A percentile compares a stretch with the other conserved stretches of the same genome.
Conservation (phyloP, 108 stramenopile species). For the Craspedostauros australis region DNA sequence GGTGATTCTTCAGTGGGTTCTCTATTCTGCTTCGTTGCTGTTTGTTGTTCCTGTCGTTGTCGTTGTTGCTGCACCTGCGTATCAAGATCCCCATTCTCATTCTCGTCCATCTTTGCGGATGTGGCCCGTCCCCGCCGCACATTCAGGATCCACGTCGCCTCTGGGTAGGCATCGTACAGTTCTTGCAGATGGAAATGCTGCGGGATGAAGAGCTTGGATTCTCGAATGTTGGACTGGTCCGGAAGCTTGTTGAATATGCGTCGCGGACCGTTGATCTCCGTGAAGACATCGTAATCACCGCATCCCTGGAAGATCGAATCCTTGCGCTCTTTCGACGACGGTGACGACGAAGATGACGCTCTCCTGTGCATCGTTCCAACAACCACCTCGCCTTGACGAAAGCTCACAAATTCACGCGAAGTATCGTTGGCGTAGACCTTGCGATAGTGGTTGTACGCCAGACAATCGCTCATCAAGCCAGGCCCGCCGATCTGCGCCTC, state of each 20-base stretch:
- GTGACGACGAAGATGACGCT: no score
- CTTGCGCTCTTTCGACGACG: no score
- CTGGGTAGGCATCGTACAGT: conserved; percentile 24
- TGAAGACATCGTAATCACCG: conserved; percentile 28
- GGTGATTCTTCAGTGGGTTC: not conserved
- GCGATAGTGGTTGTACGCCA: conserved; percentile 4
- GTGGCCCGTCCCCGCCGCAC: conserved; percentile 17
- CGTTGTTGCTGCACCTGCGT: not conserved
- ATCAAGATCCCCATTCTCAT: conserved; percentile 7
- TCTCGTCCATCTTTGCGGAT: conserved; percentile 4
- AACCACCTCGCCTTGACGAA: not conserved
- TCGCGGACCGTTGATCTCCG: conserved; percentile 28
- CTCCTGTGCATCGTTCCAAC: not conserved
- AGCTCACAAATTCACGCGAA: not conserved
- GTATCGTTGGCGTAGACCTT: not conserved
- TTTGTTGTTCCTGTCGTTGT: not conserved
- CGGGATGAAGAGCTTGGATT: conserved; percentile 31
- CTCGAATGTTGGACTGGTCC: no score
- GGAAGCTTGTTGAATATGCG: not conserved
- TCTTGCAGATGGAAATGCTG: conserved; percentile 24
- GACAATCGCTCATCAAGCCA: conserved; percentile 7
- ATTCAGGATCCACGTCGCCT: conserved; percentile 38
- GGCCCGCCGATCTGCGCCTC: not conserved
- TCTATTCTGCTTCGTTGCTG: not conserved
- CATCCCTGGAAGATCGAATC: conserved; percentile 22